Base-by-base conservation (phyloP, 2,329 filamentous ascomycete species). In the Trichoderma sp. region DNA sequence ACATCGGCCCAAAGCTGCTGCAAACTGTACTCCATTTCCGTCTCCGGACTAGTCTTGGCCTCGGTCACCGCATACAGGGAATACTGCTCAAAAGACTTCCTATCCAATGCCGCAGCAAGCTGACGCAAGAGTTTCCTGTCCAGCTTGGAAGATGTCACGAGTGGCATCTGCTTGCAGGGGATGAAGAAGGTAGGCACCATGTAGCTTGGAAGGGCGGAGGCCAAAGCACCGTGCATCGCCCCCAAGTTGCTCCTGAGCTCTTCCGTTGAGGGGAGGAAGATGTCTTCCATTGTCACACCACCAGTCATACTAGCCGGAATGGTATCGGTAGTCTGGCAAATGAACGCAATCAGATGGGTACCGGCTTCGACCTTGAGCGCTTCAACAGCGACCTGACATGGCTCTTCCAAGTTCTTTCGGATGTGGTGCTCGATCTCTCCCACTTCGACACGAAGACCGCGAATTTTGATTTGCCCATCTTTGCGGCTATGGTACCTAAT, bases 401-500 rank as follows among this genome's bases (percentile, higher is more conserved):
- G 17, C 9, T 21, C 17, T 2, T 45, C 19, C 34, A 65, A 3
- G 15, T 5, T 26, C 3, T 55, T 39, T 3, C 28, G 51, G 17
- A 63, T 65, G 9, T 65, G 57, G 14, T 65, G 17, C 5, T 66
- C 64, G 21, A 66, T 45, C 12, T 66, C 64, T 7, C 64, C 64
- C n/a, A 64, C 5, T 6, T 66, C 64, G 12, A 66, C 45, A n/a
- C 64, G 59, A 3, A 57, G 17, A 12, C 64, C 64, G 10, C 64
- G 52, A 12, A 66, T 47, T 10, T 66, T 66, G 19, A 66, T 39
- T 34, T 66, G 64, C 1, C 24, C 63, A 51, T 64, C 64, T 14
- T 64, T 63, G 10, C 64, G 50, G 2, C 59, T 24, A 21, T 19
- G 39, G n/a, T 63, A 66, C 4, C 24, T 26, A 4, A 66, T 59